These are phyloP conservation scores for Hemisphaericaspora subhashii DNA, from an alignment of 1,139 yeast genomes.

Conservation along the genomic window DNA sequence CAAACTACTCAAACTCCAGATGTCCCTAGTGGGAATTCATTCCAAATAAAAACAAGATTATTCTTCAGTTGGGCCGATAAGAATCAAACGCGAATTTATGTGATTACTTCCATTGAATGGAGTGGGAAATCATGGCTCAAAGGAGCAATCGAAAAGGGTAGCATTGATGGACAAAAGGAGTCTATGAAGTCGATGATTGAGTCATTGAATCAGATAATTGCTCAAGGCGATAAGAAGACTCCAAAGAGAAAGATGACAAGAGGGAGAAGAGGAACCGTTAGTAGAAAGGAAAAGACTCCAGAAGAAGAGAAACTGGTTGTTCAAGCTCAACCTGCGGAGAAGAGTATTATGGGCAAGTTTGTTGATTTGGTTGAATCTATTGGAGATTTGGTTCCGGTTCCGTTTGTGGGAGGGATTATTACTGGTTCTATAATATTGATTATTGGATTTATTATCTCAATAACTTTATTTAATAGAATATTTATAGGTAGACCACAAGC, in stretches of 20 bases:
- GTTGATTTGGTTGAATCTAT: conserved; percentile 26
- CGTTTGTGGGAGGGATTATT: conserved; percentile 25
- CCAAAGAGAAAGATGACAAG: conserved; percentile 28
- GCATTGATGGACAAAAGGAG: conserved; percentile 85
- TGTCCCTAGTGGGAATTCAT: conserved; percentile 90
- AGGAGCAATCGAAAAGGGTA: conserved; percentile 88
- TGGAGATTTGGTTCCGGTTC: conserved; percentile 32
- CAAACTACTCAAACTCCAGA: conserved; percentile 84
- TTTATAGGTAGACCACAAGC: conserved; percentile 1
- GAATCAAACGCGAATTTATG: conserved; percentile 63
- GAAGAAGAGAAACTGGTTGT: conserved; percentile 16
- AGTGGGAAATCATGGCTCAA: conserved; percentile 91
- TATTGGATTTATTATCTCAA: conserved; percentile 16
- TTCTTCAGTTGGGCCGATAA: conserved; percentile 75
- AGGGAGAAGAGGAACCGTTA: conserved; percentile 19
- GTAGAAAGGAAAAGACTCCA: conserved; percentile 13
- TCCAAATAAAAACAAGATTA: conserved; percentile 68
- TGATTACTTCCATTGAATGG: conserved; percentile 79
- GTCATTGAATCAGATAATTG: conserved; percentile 54
- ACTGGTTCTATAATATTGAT: conserved; percentile 24
- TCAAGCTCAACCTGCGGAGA: conserved; percentile 9
- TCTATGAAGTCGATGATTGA: conserved; percentile 59
- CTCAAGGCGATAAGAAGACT: conserved; percentile 14
- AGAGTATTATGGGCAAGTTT: conserved; percentile 22
- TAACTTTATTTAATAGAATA: conserved; percentile 9